These are phyloP conservation scores for Diplocarpon rosae DNA, from an alignment of 2,329 filamentous ascomycete genomes.

Conservation along the genomic window DNA sequence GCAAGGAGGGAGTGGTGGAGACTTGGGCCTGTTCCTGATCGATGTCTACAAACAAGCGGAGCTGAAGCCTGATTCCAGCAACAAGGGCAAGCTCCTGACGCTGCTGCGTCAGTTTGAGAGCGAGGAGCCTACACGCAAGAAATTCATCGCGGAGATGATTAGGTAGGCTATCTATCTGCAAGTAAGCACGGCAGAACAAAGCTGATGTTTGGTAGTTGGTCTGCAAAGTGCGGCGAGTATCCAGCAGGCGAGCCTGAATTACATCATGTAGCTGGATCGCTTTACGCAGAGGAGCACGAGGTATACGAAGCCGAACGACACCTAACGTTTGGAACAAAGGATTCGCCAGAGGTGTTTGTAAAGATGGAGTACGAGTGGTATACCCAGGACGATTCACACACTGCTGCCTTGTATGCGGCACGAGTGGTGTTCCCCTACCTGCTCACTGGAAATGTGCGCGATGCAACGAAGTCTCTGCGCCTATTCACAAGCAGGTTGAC, in stretches of 20 bases:
- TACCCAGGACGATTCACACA: slow-evolving; percentile 75
- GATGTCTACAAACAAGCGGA: slow-evolving; percentile 87
- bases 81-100: slow-evolving; percentile 65
- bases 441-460: slow-evolving; percentile 78
- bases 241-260: slow-evolving; percentile 89
- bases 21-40: slow-evolving; percentile 75
- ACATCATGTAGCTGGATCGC: slow-evolving; percentile 78
- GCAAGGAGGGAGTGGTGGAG: slow-evolving; percentile 88
- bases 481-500: slow-evolving; percentile 61
- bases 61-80: slow-evolving; percentile 62
- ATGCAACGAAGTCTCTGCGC: slow-evolving; percentile 72
- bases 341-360: slow-evolving; percentile 70
- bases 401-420: slow-evolving; percentile 74
- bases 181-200: not conserved
- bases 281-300: slow-evolving; percentile 90
- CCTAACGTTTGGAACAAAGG: slow-evolving; percentile 76
- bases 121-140: slow-evolving; percentile 84
- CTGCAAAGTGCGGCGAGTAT: slow-evolving; percentile 70
- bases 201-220: slow-evolving; percentile 47
- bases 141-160: slow-evolving; percentile 79
- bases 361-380: slow-evolving; percentile 93
- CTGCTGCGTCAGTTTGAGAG: slow-evolving; percentile 70
- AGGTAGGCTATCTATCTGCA: slow-evolving; percentile 37
- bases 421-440: slow-evolving; percentile 87
- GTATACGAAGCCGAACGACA: slow-evolving; percentile 90